Conservation (phyloP, 306 rosid species). For the Sesbania bispinosa region DNA sequence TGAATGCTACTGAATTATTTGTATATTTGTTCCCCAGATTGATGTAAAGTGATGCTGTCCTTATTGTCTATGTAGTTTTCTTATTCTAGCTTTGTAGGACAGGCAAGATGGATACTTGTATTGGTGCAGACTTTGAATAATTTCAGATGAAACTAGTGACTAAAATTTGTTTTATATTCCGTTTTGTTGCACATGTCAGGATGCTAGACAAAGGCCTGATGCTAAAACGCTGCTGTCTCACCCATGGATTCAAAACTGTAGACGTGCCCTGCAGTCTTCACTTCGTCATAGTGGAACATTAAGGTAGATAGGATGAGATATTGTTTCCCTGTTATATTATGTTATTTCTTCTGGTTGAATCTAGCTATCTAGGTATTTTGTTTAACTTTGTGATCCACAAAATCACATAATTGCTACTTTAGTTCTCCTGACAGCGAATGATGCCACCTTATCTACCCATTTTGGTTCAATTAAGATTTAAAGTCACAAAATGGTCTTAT, state of each 20-base stretch:
- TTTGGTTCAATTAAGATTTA: not conserved
- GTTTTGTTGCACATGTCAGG: constrained; percentile 55
- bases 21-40: not conserved
- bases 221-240: constrained; percentile 93
- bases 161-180: constrained; percentile 18
- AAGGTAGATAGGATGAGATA: constrained; percentile 48
- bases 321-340: constrained; percentile 2
- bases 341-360: constrained; percentile 17
- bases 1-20: constrained; percentile 9
- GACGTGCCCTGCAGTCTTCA: constrained; percentile 86
- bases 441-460: not conserved
- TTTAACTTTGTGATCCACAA: not conserved
- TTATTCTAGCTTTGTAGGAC: not conserved
- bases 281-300: constrained; percentile 90
- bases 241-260: constrained; percentile 89
- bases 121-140: not conserved
- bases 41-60: constrained; percentile 5
- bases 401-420: not conserved
- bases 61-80: constrained; percentile 12
- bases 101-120: constrained; percentile 15
- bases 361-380: constrained; percentile 1
- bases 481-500: not conserved
- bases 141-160: constrained; percentile 8
- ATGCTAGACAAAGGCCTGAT: constrained; percentile 99
- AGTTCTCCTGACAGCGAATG: not conserved